Evolutionary conservation across 192 early-diverging fungal genomes (phyloP).

Genomic region (Coemansia reversa): DNA sequence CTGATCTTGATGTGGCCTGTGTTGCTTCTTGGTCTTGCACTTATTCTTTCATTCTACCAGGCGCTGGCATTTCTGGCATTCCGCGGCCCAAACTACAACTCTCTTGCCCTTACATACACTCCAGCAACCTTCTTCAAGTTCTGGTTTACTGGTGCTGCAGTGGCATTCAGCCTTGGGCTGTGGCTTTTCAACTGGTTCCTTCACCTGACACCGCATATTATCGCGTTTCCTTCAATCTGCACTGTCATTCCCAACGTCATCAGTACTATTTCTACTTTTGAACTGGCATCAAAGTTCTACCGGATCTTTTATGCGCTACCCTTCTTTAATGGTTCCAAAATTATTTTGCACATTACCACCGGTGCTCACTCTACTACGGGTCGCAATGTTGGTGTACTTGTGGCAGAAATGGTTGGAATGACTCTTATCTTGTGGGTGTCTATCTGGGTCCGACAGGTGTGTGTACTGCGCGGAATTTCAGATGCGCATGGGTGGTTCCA

Average conservation of each 20-base stretch:
- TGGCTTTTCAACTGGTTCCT: slow-evolving; percentile 49
- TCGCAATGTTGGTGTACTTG: slow-evolving; percentile 52
- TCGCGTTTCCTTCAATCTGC: slow-evolving; percentile 38
- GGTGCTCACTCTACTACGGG: slow-evolving; percentile 48
- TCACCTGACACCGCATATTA: slow-evolving; percentile 25
- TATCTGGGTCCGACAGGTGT: slow-evolving; percentile 40
- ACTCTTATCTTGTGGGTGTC: slow-evolving; percentile 36
- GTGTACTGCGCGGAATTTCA: slow-evolving; percentile 28
- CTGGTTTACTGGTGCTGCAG: slow-evolving; percentile 39
- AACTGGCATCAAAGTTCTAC: slow-evolving; percentile 56
- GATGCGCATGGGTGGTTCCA: slow-evolving; percentile 39
- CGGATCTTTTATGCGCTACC: slow-evolving; percentile 55
- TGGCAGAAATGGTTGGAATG: slow-evolving; percentile 46
- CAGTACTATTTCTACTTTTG: slow-evolving; percentile 51
- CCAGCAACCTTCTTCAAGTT: slow-evolving; percentile 44
- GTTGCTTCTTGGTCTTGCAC: slow-evolving; percentile 29
- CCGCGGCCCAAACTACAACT: slow-evolving; percentile 36
- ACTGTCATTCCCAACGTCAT: slow-evolving; percentile 49
- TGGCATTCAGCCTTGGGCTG: slow-evolving; percentile 16
- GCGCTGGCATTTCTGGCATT: slow-evolving; percentile 41
- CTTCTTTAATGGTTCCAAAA: slow-evolving; percentile 52
- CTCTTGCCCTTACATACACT: slow-evolving; percentile 30
- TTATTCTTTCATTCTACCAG: slow-evolving; percentile 30
- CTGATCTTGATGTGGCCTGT: slow-evolving; percentile 38
- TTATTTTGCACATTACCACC: slow-evolving; percentile 44